Conservation (phyloP, 2,329 filamentous ascomycete genomes). For the Epichloe baconii region DNA sequence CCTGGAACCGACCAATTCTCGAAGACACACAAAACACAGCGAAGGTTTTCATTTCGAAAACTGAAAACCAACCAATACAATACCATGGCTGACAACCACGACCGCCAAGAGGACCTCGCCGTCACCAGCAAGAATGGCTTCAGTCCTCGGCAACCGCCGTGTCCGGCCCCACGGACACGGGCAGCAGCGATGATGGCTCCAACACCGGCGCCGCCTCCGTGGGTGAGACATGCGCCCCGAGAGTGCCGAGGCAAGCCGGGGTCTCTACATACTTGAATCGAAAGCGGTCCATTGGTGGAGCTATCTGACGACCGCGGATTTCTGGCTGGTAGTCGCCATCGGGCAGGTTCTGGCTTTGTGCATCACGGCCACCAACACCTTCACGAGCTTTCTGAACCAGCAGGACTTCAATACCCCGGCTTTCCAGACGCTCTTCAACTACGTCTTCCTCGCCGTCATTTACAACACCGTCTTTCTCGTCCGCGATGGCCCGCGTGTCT, state of each 20-base stretch:
- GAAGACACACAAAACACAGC: neutral
- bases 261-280: slow-evolving; percentile 41
- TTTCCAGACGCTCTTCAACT: slow-evolving; percentile 94
- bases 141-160: neutral
- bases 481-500: slow-evolving; percentile 63
- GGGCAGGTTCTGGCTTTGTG: slow-evolving; percentile 79
- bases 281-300: slow-evolving; percentile 47
- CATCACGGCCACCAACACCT: slow-evolving; percentile 87
- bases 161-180: slow-evolving; percentile 8
- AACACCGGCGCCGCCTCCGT: slow-evolving; percentile 3
- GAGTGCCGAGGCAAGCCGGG: slow-evolving; percentile 31
- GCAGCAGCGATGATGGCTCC: slow-evolving; percentile 1
- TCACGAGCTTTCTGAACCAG: slow-evolving; percentile 58
- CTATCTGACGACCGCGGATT: slow-evolving; percentile 74
- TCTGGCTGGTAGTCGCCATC: slow-evolving; percentile 70
- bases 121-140: slow-evolving; percentile 11
- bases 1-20: neutral
- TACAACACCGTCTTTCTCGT: slow-evolving; percentile 73
- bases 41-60: neutral
- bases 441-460: slow-evolving; percentile 67
- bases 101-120: neutral
- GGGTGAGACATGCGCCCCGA: slow-evolving; percentile 7
- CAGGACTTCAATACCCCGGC: slow-evolving; percentile 71
- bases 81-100: neutral
- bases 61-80: neutral